Conservation (phyloP, 192 early-diverging fungal species). For the Backusella macrospora region DNA sequence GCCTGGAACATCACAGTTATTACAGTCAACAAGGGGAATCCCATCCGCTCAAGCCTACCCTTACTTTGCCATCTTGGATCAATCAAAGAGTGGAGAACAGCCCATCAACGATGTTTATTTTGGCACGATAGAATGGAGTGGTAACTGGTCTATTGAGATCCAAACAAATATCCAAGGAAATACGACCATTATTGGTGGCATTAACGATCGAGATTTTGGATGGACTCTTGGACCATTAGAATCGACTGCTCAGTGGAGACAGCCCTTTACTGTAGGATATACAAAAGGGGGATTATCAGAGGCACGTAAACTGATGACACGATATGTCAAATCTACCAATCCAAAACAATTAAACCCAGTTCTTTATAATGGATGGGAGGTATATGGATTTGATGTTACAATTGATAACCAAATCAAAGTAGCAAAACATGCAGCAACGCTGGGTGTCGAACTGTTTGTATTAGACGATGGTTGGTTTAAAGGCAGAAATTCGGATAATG, state of each 20-base stretch:
- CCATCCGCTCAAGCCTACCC: constrained; percentile 34
- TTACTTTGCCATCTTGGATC: constrained; percentile 23
- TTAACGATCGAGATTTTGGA: constrained; percentile 26
- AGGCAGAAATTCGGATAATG: constrained; percentile 15
- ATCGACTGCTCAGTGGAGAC: constrained; percentile 9
- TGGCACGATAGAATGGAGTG: constrained; percentile 34
- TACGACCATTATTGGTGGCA: constrained; percentile 14
- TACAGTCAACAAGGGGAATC: constrained; percentile 22
- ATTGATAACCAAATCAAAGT: constrained; percentile 8
- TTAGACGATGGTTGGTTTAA: constrained; percentile 37
- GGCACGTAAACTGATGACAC: constrained; percentile 18
- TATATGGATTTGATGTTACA: constrained; percentile 7
- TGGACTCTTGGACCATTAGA: constrained; percentile 1
- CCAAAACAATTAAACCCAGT: constrained; percentile 12
- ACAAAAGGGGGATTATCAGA: constrained; percentile 8
- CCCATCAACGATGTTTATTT: constrained; percentile 21
- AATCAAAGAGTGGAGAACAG: not conserved
- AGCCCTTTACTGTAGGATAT: constrained; percentile 23
- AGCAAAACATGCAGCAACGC: constrained; percentile 7
- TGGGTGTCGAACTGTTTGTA: constrained; percentile 31
- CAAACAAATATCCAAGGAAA: constrained; percentile 1
- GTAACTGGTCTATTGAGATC: constrained; percentile 23
- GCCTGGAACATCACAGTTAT: not conserved
- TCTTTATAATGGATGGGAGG: constrained; percentile 34
- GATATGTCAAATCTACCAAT: not conserved